Evolutionary conservation across 805 yeast species (phyloP), one percentile per base, ranked within the genome.

Genomic region (Saccharomycopsis vini): DNA sequence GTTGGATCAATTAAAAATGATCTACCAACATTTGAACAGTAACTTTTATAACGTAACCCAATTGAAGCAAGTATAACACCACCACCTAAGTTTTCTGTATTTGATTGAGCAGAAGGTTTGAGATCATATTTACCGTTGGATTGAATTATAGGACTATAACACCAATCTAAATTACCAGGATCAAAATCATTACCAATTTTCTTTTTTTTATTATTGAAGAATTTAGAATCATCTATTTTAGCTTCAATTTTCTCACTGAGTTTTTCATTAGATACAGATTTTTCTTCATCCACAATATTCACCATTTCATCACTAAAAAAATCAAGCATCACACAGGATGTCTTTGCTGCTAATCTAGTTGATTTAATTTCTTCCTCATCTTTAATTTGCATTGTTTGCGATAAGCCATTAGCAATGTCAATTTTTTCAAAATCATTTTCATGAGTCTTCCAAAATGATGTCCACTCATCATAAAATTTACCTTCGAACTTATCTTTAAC

Each of bases 1-100:
- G 94, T 72, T 9, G 97, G 97, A 59, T 86, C 95, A 56, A 90
- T 85, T 59, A 90, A 69, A 54, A 85, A 90, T 1, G 96, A 84
- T 61, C 97, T 74, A 6, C 82, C 89, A 38, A 90, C 67, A 54
- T 84, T 86, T 5, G 96, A 83, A 60, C 95, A 86, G 63, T 90
- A 90, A 37, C 83, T 79, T 57, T 79, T 85, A 65, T 88, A 90
- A 55, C 95, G 75, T 49, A 90, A 69, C 43, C 95, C 96, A 49
- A 92, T 64, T 2, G 94, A 79, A 4, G 95, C 75, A 51, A 88
- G 63, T 41, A 90, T 88, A 29, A 84, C 87, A 20, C 95, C 90
- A 13, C 75, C 74, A 6, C 85, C 81, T 41, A 82, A 66, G 52
- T 73, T 75, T 36, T 75, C 74, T 47, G 76, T 72, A 42, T 76